Base-by-base conservation (phyloP, 345 rosid species). In the Cardiospermum halicacabum region DNA sequence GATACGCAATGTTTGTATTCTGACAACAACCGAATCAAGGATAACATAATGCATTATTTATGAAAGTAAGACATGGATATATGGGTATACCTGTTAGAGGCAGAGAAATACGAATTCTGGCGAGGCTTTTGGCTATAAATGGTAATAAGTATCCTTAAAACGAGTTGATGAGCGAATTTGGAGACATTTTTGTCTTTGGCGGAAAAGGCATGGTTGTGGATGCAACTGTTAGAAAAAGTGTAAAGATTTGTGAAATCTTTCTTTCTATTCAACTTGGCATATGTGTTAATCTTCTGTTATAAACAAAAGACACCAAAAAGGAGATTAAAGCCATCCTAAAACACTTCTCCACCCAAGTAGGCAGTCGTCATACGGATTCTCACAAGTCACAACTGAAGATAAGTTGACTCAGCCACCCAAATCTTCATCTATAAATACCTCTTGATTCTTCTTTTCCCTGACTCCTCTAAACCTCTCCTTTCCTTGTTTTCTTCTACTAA, bases 211-310 rank as follows among this genome's bases (percentile, higher is more conserved):
- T 60, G 80, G 69, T 71, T 69, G 85, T 84, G 91, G 89, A 73
- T 73, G 89, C 80, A 75, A 86, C 96, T 88, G 91, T 89, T 78
- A 32, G 70, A 19, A 83, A 92, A 92, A 77, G 92, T 80, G 78
- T 69, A 75, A 80, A 86, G 93, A 88, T 88, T 74, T 80, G 84
- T 73, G 71, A 62, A 81, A 89, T 86, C 96, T 88, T 87, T 81
- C 79, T 75, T 89, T 73, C 78, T 62, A 80, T 79, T 80, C 97
- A 82, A 78, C 85, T 85, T 82, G 91, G 78, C 75, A 73, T 78
- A 74, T 69, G 45, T 73, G 74, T 73, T 69, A 78, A 76, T 84
- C 85, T 84, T 83, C 86, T 73, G 64, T 58, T 69, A 49, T 37
- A 50, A 77, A 63, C 64, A 64, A 69, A 75, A 74, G 64, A 64